Evolutionary conservation across 1,139 yeast genomes (phyloP), one percentile per base, ranked within the genome.

Genomic region (Suhomyces anneliseae): DNA sequence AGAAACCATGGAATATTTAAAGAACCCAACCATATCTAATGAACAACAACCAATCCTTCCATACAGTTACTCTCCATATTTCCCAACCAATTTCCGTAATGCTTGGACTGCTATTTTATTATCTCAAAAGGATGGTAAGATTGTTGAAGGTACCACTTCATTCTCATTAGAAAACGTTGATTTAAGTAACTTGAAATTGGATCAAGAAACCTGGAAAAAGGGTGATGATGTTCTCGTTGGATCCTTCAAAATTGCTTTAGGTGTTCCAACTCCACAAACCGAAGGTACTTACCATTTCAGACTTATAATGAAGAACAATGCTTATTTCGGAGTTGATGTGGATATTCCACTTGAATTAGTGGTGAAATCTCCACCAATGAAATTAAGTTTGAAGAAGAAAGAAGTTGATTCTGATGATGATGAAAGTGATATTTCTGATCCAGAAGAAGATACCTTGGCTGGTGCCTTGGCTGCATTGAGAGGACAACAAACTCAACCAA

Each of bases 101-200:
- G 70, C 70, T 27, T 92, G 96, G 93, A 72, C 80, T 43, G 92
- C 86, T 27, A 76, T 85, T 48, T 67, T 92, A 47, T 71, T 82
- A 36, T 71, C 78, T 41, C 96, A 89, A 65, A 83, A 82, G 55
- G 97, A 92, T 64, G 83, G 82, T 52, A 89, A 86, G 64, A 71
- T 92, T 42, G 79, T 85, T 29, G 97, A 92, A 51, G 71, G 69
- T 27, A 60, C 68, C 56, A 74, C 80, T 12, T 90, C 90, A 5
- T 74, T 76, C 34, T 69, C 69, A 38, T 61, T 90, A 50, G 78
- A 79, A 39, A 78, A 79, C 49, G 70, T 77, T 33, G 83, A 82
- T 52, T 68, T 83, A 49, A 68, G 76, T 38, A 87, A 87, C 65
- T 70, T 87, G 59, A 61, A 65, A 11, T 68, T 86, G 47, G 61